A percentile compares a stretch with the other conserved stretches of the same genome.
Evolutionary conservation across 305 asterid genomes (phyloP).

Genomic region (Fraxinus baroniana): DNA sequence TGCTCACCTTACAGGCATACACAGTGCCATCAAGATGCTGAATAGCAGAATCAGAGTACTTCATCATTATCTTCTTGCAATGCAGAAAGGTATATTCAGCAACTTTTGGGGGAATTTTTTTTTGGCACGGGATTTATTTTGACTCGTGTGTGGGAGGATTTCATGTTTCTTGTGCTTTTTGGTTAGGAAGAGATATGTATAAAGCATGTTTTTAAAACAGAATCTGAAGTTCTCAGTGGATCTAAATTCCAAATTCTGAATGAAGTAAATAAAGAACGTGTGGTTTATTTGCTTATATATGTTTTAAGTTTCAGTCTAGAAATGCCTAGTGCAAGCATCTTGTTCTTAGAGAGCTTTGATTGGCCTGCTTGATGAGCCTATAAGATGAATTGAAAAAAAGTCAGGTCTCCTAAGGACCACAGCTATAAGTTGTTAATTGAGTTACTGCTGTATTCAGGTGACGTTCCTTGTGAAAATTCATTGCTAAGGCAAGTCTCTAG

Average conservation of each 20-base stretch:
- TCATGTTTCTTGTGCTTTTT: background rate
- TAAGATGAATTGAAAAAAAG: conserved; percentile 8
- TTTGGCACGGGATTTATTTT: background rate
- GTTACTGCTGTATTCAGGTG: conserved; percentile 57
- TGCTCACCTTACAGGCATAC: conserved; percentile 95
- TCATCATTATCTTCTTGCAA: conserved; percentile 77
- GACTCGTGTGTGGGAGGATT: background rate
- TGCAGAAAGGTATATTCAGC: conserved; percentile 70
- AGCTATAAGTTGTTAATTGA: conserved; percentile 18
- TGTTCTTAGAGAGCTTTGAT: background rate
- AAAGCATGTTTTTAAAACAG: background rate
- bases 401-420: conserved; percentile 1
- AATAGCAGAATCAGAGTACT: conserved; percentile 86
- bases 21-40: conserved; percentile 93
- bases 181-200: background rate
- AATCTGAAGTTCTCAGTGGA: background rate
- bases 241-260: background rate
- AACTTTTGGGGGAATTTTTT: background rate
- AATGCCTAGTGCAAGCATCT: background rate
- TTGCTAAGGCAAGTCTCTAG: conserved; percentile 93
- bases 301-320: background rate
- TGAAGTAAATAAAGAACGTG: background rate
- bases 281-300: background rate
- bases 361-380: background rate
- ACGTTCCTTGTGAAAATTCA: conserved; percentile 69